phyloP scores from a whole-genome alignment of 768 basidiomycete genomes.

The Russula earlei region DNA sequence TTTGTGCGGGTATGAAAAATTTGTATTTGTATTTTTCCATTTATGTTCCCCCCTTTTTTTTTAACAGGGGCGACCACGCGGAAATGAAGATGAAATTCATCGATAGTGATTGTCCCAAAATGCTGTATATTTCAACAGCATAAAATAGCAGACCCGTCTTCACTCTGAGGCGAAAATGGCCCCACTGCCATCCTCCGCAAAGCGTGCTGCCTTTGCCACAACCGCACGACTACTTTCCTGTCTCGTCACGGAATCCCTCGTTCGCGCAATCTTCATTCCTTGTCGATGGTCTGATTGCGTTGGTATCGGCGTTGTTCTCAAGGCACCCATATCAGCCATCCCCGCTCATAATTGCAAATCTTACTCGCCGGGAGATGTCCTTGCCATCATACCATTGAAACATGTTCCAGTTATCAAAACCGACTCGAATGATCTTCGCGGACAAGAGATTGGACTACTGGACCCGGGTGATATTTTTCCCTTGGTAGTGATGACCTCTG shows the following conservation, averaged over 20 bases:
- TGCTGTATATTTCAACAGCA: too few species aligned
- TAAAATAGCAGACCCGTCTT: background rate
- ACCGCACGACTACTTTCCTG: constrained; percentile 45
- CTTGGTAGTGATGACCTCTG: constrained; percentile 29
- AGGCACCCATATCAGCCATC: constrained; percentile 21
- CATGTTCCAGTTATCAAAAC: constrained; percentile 40
- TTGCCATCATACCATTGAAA: constrained; percentile 40
- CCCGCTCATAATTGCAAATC: constrained; percentile 5
- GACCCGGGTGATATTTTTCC: constrained; percentile 50
- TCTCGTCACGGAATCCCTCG: constrained; percentile 48
- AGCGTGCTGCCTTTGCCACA: constrained; percentile 37
- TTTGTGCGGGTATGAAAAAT: too few species aligned
- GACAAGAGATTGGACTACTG: constrained; percentile 38
- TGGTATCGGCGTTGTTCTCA: constrained; percentile 37
- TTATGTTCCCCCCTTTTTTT: too few species aligned
- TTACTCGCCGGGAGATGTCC: constrained; percentile 31
- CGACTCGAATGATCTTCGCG: constrained; percentile 25
- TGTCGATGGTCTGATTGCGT: constrained; percentile 27
- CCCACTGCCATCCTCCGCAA: background rate
- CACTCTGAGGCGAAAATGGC: background rate
- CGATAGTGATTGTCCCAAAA: too few species aligned
- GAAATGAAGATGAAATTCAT: too few species aligned
- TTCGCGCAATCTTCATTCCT: constrained; percentile 39
- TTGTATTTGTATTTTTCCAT: too few species aligned
- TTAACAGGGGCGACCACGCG: too few species aligned